Evolutionary conservation across 2,329 filamentous ascomycete species (phyloP), one percentile per base, ranked within the genome.

Genomic region (Cercospora sp.): DNA sequence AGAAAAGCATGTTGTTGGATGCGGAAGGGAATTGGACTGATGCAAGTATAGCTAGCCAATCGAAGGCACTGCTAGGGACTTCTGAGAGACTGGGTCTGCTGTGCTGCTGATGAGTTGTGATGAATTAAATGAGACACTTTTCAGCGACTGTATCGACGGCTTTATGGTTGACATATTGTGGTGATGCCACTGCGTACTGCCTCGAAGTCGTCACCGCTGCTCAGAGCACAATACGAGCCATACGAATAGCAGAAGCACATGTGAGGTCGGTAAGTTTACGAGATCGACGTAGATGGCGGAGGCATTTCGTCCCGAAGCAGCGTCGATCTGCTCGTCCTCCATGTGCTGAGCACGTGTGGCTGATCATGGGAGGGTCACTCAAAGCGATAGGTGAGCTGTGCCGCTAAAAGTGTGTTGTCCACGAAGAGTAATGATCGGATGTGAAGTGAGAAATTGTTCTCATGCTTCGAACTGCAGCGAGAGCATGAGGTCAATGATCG

Each of bases 1-100:
- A 66, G 62, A 72, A 71, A 13, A 66, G 68, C 71, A 72, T 73
- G 18, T 53, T 5, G 48, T 23, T n/a, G 23, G 4, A n/a, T 23
- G 18, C 30, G 33, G 45, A 8, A 8, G 12, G 8, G n/a, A 53
- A 12, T 2, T 53, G 48, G 12, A 8, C 3, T 12, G 18, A 45
- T 45, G 16, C 51, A 55, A 55, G 42, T 55, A 33, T 53, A 64
- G 63, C 33, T 60, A 33, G 45, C 23, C 51, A 20, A 12, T 18
- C 2, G 13, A 30, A 13, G 51, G 51, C 51, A 9, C 20, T 55
- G 51, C 51, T 55, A 55, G 51, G 23, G 23, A 55, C 51, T 55
- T 23, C 12, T 30, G 51, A 26, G 51, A 55, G 51, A 28, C 12
- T 55, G 51, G 51, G 9, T n/a, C 16, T 30, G 23, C 10, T 55